phyloP scores from a whole-genome alignment of 768 basidiomycete species.

The Lenzites betulinus region DNA sequence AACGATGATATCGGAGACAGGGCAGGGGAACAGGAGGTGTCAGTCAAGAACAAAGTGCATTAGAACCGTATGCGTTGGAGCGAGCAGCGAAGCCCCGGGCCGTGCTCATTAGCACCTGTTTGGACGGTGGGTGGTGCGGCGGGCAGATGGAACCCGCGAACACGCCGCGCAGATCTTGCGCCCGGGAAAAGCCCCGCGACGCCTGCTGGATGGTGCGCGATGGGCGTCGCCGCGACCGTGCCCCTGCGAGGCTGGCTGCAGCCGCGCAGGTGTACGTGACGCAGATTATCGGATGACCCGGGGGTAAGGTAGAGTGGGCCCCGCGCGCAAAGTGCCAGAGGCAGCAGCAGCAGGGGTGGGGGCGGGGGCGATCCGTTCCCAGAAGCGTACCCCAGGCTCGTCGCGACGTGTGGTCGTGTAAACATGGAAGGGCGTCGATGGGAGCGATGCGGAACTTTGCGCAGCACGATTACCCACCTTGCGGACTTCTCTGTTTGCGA shows the following conservation, averaged over 20 bases:
- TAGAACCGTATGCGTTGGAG: slow-evolving; percentile 6
- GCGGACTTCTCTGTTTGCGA: slow-evolving; percentile 63
- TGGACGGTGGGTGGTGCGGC: not conserved
- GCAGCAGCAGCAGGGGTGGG: not conserved
- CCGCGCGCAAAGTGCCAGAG: not conserved
- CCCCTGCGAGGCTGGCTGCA: slow-evolving; percentile 7
- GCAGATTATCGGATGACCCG: slow-evolving; percentile 7
- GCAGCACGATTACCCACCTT: slow-evolving; percentile 46
- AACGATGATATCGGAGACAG: not conserved
- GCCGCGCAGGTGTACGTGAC: slow-evolving; percentile 6
- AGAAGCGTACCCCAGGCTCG: slow-evolving; percentile 8
- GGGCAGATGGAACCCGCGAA: slow-evolving; percentile 2
- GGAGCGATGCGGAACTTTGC: slow-evolving; percentile 5
- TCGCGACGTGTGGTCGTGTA: slow-evolving; percentile 12
- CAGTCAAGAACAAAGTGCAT: slow-evolving; percentile 15
- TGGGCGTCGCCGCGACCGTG: not conserved
- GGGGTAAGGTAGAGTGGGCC: slow-evolving; percentile 4
- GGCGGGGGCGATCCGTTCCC: slow-evolving; percentile 9
- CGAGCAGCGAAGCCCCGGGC: slow-evolving; percentile 5
- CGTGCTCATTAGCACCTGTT: slow-evolving; percentile 10
- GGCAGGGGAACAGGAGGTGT: not conserved
- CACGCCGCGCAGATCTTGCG: slow-evolving; percentile 2
- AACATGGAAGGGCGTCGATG: slow-evolving; percentile 8
- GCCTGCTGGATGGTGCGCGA: slow-evolving; percentile 1
- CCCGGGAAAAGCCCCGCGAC: slow-evolving; percentile 4